Conservation (phyloP, 371 early-diverging fungal genomes). For the Lichtheimia ornata region DNA sequence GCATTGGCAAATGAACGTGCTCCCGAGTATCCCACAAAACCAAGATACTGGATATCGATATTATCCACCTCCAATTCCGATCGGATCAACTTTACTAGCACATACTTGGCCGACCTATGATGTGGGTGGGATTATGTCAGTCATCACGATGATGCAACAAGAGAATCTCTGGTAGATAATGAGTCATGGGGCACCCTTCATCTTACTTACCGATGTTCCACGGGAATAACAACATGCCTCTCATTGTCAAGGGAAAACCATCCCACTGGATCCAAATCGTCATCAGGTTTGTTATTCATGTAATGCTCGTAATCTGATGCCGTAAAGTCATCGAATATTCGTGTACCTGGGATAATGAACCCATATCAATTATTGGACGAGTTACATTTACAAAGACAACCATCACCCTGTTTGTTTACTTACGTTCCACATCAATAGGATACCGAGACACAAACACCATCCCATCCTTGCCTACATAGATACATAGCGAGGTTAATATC, state of each 20-base stretch:
- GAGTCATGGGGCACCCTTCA: no score
- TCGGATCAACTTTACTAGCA: slow-evolving; percentile 29
- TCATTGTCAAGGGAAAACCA: slow-evolving; percentile 25
- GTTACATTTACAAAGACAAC: neutral
- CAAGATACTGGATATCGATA: slow-evolving; percentile 37
- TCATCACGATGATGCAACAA: neutral
- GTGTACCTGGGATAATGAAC: slow-evolving; percentile 12
- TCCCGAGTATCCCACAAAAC: slow-evolving; percentile 31
- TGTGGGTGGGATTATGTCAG: neutral
- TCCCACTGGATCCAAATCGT: slow-evolving; percentile 23
- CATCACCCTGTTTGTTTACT: slow-evolving; percentile 5
- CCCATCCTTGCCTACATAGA: slow-evolving; percentile 21
- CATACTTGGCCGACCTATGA: slow-evolving; percentile 29
- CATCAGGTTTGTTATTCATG: slow-evolving; percentile 11
- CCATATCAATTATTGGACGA: neutral
- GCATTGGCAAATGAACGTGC: slow-evolving; percentile 23
- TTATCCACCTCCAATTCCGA: slow-evolving; percentile 27
- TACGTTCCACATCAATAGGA: slow-evolving; percentile 27
- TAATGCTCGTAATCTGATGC: slow-evolving; percentile 17
- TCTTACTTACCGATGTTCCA: slow-evolving; percentile 8
- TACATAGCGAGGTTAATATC: neutral
- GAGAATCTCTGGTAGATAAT: neutral
- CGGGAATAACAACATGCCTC: slow-evolving; percentile 11
- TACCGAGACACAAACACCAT: slow-evolving; percentile 27
- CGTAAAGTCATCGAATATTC: slow-evolving; percentile 25